Percentiles rank a stretch among this genome's conserved stretches.
Evolutionary conservation across 2,329 filamentous ascomycete genomes (phyloP).

Genomic region (Aspergillus vadensis): DNA sequence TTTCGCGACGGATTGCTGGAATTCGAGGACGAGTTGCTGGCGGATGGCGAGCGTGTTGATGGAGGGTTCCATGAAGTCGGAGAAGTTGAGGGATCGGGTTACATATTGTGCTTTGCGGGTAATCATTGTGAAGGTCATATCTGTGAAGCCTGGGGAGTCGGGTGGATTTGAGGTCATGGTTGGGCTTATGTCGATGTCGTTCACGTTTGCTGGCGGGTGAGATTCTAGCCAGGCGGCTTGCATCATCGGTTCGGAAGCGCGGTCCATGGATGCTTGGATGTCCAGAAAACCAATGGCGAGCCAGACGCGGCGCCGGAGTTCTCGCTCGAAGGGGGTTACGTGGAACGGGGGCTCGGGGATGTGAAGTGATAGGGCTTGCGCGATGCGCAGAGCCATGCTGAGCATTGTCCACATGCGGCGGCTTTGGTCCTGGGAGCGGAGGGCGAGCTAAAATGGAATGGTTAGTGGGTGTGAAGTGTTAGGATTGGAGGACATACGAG

Average conservation of each 20-base stretch:
- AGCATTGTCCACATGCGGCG: slow-evolving; percentile 39
- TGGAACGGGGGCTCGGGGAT: slow-evolving; percentile 31
- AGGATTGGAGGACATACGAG: slow-evolving; percentile 20
- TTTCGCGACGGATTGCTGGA: slow-evolving; percentile 24
- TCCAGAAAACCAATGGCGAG: slow-evolving; percentile 33
- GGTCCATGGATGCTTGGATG: slow-evolving; percentile 31
- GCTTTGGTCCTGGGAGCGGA: slow-evolving; percentile 33
- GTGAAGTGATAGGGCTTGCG: slow-evolving; percentile 35
- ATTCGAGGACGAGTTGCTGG: slow-evolving; percentile 29
- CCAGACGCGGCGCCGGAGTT: slow-evolving; percentile 38
- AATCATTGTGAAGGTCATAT: slow-evolving; percentile 31
- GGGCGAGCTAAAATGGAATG: slow-evolving; percentile 7
- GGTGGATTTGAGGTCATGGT: slow-evolving; percentile 19
- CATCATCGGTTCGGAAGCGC: slow-evolving; percentile 40
- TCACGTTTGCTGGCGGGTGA: slow-evolving; percentile 30
- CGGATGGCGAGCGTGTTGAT: slow-evolving; percentile 28
- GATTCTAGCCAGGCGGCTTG: slow-evolving; percentile 31
- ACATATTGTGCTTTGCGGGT: slow-evolving; percentile 26
- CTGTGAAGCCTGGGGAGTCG: slow-evolving; percentile 29
- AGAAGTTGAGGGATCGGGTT: slow-evolving; percentile 28
- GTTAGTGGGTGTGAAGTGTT: background rate
- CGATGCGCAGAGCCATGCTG: slow-evolving; percentile 35
- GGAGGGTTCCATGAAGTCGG: slow-evolving; percentile 25
- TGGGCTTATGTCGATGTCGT: slow-evolving; percentile 33
- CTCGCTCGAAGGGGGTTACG: slow-evolving; percentile 31